These are phyloP conservation scores for Komagataea norvegica DNA, from an alignment of 1,139 yeast species.

Conservation along the genomic window DNA sequence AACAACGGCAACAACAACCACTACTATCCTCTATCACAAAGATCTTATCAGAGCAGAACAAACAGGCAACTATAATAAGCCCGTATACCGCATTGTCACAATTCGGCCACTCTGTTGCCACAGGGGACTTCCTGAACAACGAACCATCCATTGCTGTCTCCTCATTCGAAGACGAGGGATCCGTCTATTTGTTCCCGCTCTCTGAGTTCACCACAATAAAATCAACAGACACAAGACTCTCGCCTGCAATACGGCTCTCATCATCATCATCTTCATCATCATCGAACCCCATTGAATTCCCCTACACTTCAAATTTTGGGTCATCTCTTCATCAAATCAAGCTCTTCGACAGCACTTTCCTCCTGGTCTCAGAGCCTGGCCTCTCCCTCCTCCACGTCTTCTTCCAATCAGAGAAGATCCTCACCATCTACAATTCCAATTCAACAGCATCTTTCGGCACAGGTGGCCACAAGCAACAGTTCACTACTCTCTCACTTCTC, in stretches of 20 bases:
- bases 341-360: slow-evolving; percentile 25
- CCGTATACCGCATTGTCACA: slow-evolving; percentile 31
- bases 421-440: slow-evolving; percentile 22
- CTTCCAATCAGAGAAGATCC: slow-evolving; percentile 22
- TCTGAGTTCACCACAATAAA: slow-evolving; percentile 12
- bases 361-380: slow-evolving; percentile 36
- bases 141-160: slow-evolving; percentile 43
- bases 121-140: slow-evolving; percentile 38
- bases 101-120: slow-evolving; percentile 40
- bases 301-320: slow-evolving; percentile 32
- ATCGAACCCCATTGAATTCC: background rate
- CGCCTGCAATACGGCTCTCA: too few relatives aligned
- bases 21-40: background rate
- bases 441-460: slow-evolving; percentile 32
- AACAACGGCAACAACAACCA: background rate
- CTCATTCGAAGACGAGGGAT: slow-evolving; percentile 41
- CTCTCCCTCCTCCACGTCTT: slow-evolving; percentile 26
- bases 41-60: background rate
- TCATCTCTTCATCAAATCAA: slow-evolving; percentile 24
- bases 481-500: slow-evolving; percentile 24
- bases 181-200: slow-evolving; percentile 39
- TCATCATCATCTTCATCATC: background rate
- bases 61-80: slow-evolving; percentile 22
- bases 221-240: background rate
- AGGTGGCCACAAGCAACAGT: slow-evolving; percentile 34